Conservation (phyloP, 202 grass and related monocot genomes). For the Musa balbisiana region DNA sequence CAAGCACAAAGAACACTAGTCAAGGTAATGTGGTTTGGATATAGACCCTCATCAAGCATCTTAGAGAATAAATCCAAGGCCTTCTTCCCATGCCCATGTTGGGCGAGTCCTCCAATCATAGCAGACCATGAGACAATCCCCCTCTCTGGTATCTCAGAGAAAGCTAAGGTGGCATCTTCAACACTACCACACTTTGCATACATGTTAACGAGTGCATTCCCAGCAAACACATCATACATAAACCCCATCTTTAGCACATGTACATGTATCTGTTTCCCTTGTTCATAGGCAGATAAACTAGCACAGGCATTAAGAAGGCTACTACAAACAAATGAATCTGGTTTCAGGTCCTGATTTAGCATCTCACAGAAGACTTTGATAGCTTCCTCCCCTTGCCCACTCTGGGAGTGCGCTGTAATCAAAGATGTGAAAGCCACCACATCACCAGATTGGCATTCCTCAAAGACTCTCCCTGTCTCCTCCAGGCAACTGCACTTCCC, state of each 20-base stretch:
- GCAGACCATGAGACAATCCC: slow-evolving; percentile 93
- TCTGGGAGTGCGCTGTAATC: slow-evolving; percentile 68
- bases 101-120: slow-evolving; percentile 85
- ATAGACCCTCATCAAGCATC: slow-evolving; percentile 55
- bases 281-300: slow-evolving; percentile 82
- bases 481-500: slow-evolving; percentile 57
- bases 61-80: slow-evolving; percentile 58
- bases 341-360: slow-evolving; percentile 56
- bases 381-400: slow-evolving; percentile 66
- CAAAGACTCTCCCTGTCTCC: slow-evolving; percentile 48
- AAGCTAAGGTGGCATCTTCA: slow-evolving; percentile 62
- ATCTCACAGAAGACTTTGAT: slow-evolving; percentile 71
- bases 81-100: slow-evolving; percentile 74
- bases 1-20: slow-evolving; percentile 87
- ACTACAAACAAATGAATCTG: slow-evolving; percentile 77
- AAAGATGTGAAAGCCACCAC: slow-evolving; percentile 80
- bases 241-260: slow-evolving; percentile 64
- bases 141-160: slow-evolving; percentile 49
- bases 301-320: slow-evolving; percentile 77
- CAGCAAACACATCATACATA: slow-evolving; percentile 61
- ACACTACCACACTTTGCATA: slow-evolving; percentile 91
- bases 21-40: slow-evolving; percentile 82
- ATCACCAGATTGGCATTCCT: slow-evolving; percentile 47
- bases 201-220: slow-evolving; percentile 87
- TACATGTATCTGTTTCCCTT: slow-evolving; percentile 82